Base-by-base conservation (phyloP, 208 protist species). In the Leishmania gerbilli region DNA sequence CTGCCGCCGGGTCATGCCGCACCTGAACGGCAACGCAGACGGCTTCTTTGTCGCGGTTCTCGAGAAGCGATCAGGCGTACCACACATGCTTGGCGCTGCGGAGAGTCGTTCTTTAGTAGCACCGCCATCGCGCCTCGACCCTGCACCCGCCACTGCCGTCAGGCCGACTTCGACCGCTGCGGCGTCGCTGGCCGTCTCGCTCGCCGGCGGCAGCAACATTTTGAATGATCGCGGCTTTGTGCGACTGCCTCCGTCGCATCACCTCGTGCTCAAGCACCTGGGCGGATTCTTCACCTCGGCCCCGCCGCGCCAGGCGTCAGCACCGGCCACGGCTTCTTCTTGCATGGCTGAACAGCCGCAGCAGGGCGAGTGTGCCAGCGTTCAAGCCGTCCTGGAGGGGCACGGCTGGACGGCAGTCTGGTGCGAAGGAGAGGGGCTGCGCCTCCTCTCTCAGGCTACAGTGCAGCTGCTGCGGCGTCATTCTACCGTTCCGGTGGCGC, bases 21-120 rank as follows among this genome's bases (percentile, higher is more conserved):
- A 97, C 79, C 79, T 77, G 3, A 92, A 91, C 75, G 84, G 91
- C 45, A 82, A 87, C 74, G 79, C 85, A 17, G 92, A 97, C 76
- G 94, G 92, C 40, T 97, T 97, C 79, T 97, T 96, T 64, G 53
- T 95, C 53, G 92, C 90, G 5, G 79, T 93, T 27, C 76, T 97
- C 21, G 80, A 79, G 42, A 91, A 87, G 47, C 55, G 34, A 31
- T 58, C 76, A 0, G 42, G 37, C 11, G 40, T 68, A 42, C 75
- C 40, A 15, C 47, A 27, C 1, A 4, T 47, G 72, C 79, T 24
- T 24, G 75, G 27, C 40, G 31, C n/a, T 64, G 24, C 51, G 1
- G 24, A 37, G 69, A 51, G 42, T 11, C 69, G 24, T 6, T 8
- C 45, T 9, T 47, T 74, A 17, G 2, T n/a, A 6, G 51, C 51